These are phyloP conservation scores for Pyricularia pennisetigena DNA, from an alignment of 2,329 filamentous ascomycete species.

Conservation along the genomic window DNA sequence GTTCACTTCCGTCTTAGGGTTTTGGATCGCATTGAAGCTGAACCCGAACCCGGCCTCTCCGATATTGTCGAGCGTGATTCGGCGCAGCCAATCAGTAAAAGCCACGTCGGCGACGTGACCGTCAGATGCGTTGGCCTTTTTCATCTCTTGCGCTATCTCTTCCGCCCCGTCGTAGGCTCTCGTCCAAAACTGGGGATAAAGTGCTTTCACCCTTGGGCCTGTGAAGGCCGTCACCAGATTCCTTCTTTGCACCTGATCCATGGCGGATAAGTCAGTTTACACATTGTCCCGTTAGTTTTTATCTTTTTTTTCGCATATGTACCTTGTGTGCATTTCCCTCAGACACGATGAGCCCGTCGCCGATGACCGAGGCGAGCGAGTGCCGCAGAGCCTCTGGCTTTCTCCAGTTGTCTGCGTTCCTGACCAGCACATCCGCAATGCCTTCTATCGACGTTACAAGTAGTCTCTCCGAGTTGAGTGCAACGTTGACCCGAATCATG, in stretches of 20 bases:
- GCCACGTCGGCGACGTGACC: slow-evolving; percentile 8
- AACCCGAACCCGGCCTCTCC: slow-evolving; percentile 46
- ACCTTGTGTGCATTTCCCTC: slow-evolving; percentile 66
- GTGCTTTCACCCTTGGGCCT: slow-evolving; percentile 57
- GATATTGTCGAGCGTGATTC: slow-evolving; percentile 48
- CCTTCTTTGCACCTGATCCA: slow-evolving; percentile 33
- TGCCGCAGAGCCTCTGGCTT: slow-evolving; percentile 32
- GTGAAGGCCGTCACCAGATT: slow-evolving; percentile 57
- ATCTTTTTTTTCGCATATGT: slow-evolving; percentile 18
- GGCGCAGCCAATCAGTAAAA: not conserved
- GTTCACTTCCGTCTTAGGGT: slow-evolving; percentile 23
- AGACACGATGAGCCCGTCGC: slow-evolving; percentile 49
- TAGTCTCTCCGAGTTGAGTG: not conserved
- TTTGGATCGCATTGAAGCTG: slow-evolving; percentile 36
- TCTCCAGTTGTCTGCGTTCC: slow-evolving; percentile 39
- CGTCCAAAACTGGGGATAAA: slow-evolving; percentile 61
- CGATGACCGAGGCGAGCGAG: slow-evolving; percentile 39
- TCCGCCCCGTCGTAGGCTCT: slow-evolving; percentile 29
- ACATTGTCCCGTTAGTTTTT: not conserved
- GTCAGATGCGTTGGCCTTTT: slow-evolving; percentile 10
- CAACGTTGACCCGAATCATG: not conserved
- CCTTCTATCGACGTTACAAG: not conserved
- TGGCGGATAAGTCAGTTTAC: not conserved
- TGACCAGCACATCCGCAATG: slow-evolving; percentile 30
- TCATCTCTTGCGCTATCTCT: slow-evolving; percentile 33